Evolutionary conservation across 1,284 basidiomycete genomes (phyloP), one percentile per base, ranked within the genome.

Genomic region (Trichosporon inkin): DNA sequence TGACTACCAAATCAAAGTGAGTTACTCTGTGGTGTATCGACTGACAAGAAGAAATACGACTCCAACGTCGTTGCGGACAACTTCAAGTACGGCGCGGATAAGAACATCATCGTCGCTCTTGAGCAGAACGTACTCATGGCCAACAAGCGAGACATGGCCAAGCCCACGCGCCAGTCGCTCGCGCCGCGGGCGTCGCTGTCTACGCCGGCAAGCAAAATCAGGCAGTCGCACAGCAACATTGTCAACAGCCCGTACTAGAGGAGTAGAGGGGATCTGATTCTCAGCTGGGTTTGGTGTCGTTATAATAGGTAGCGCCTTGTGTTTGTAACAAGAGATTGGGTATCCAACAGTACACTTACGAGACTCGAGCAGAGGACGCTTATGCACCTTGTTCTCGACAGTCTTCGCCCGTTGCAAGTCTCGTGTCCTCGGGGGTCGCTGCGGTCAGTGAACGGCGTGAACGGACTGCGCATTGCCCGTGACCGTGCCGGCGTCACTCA

Each of bases 41-140:
- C 65, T 56, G 51, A 55, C 57, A 28, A 20, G 34, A 70, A 71
- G 70, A 85, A 84, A 68, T 95, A 96, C 73, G 90, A 94, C 70
- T 93, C 96, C 68, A 83, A 85, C 54, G 93, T 99, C 62, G 92
- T 99, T 0, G 92, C 95, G 64, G 94, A 97, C 77, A 91, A 89
- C 79, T 97, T 97, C 85, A 90, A 88, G 78, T 96, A 92, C 72
- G 92, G 91, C 17, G 89, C 94, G 67, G 92, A 96, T 79, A 90
- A 91, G 71, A 88, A 96, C 75, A 96, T 97, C 72, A 90, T 97
- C 70, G 95, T 99, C 58, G 95, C 96, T 2, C 81, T 98, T 68
- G 86, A 92, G 75, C 91, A 97, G 79, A 90, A 99, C 71, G 92
- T 99, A 19, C 82, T 97, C 64, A 88, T 91, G 67, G 85, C 96